Evolutionary conservation across 352 stramenopile genomes (phyloP).

Genomic region (Phytopythium mirpurense): DNA sequence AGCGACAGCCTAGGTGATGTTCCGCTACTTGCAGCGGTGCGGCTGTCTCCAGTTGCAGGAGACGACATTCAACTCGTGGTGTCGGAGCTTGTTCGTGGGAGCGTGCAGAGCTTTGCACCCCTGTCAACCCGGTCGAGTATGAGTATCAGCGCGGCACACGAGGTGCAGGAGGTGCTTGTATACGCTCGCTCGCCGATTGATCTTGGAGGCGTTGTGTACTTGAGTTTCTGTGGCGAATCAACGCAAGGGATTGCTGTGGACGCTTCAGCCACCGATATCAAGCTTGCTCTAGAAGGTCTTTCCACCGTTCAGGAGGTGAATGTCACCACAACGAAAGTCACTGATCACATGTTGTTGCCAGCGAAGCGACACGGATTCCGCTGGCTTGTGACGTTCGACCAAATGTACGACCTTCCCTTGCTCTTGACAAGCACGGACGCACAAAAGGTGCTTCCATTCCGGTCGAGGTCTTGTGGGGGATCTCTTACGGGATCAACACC

Average conservation of each 20-base stretch:
- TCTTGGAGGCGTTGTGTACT: slow-evolving; percentile 36
- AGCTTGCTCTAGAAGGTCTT: slow-evolving; percentile 53
- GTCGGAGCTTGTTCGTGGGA: slow-evolving; percentile 24
- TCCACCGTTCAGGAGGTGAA: slow-evolving; percentile 48
- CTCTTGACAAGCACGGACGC: slow-evolving; percentile 45
- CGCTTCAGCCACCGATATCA: slow-evolving; percentile 36
- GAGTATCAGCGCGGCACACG: slow-evolving; percentile 18
- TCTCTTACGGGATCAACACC: slow-evolving; percentile 50
- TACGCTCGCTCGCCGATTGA: slow-evolving; percentile 57
- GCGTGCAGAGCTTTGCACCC: slow-evolving; percentile 18
- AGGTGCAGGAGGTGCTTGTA: slow-evolving; percentile 75
- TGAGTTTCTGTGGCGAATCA: slow-evolving; percentile 64
- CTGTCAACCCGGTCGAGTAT: slow-evolving; percentile 17
- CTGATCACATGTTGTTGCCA: slow-evolving; percentile 20
- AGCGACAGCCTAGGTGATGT: slow-evolving; percentile 49
- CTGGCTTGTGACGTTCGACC: slow-evolving; percentile 63
- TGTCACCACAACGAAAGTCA: slow-evolving; percentile 30
- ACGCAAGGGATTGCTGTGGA: slow-evolving; percentile 40
- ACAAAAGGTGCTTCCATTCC: slow-evolving; percentile 22
- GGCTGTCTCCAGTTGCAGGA: neutral
- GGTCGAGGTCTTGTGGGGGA: slow-evolving; percentile 42
- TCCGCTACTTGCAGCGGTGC: slow-evolving; percentile 19
- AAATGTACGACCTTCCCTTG: slow-evolving; percentile 25
- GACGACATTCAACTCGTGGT: slow-evolving; percentile 11
- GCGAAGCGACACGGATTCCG: slow-evolving; percentile 52